These are phyloP conservation scores for Chytriomyces sp. DNA, from an alignment of 192 early-diverging fungal genomes.

Conservation along the genomic window DNA sequence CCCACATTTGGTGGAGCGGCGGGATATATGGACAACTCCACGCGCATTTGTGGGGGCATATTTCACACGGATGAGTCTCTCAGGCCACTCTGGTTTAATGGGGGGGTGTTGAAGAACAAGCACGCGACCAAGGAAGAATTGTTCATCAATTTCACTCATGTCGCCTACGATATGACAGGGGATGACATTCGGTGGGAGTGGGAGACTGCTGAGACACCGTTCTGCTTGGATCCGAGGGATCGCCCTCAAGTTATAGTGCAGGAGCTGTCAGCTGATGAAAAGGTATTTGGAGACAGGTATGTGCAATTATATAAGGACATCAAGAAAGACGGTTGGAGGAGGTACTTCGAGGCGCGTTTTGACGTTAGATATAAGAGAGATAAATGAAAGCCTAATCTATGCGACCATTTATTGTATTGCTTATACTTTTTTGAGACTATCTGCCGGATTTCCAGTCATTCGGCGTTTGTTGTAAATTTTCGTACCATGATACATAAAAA, in stretches of 20 bases:
- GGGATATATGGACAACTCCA: constrained; percentile 35
- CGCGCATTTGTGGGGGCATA: constrained; percentile 31
- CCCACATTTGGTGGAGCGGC: constrained; percentile 56
- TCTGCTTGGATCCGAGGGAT: constrained; percentile 11
- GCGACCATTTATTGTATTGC: no score
- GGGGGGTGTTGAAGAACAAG: constrained; percentile 41
- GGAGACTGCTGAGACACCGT: constrained; percentile 35
- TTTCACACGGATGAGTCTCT: constrained; percentile 28
- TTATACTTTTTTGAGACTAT: no score
- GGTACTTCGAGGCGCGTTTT: neutral
- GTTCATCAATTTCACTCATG: constrained; percentile 14
- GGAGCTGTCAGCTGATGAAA: neutral
- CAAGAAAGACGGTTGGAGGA: neutral
- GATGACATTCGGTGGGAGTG: constrained; percentile 29
- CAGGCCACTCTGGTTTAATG: constrained; percentile 37
- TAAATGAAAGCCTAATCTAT: no score
- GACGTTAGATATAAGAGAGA: neutral
- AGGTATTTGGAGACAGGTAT: neutral
- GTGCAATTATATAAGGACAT: neutral
- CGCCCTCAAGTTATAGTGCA: neutral
- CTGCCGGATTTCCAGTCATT: no score
- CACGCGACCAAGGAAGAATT: neutral
- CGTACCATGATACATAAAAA: no score
- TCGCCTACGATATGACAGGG: neutral
- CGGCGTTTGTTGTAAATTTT: no score